Base-by-base conservation (phyloP, 768 basidiomycete species). In the Amanita subjunquillea region DNA sequence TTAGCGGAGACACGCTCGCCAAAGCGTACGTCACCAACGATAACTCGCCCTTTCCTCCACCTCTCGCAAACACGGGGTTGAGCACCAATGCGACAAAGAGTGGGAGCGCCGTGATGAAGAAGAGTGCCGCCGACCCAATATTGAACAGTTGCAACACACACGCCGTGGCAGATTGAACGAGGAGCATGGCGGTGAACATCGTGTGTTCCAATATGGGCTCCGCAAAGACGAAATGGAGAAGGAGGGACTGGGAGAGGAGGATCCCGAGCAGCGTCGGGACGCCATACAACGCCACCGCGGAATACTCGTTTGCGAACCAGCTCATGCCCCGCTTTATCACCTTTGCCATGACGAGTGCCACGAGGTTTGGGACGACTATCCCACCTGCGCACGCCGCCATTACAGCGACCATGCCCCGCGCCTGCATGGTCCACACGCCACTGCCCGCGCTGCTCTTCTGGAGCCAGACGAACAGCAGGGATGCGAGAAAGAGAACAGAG, bases 251-350 rank as follows among this genome's bases (percentile, higher is more conserved):
- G 0, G 79, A 79, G 10, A 74, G 54, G 25, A 90, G 70, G 27
- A 74, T 74, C 38, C 87, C 89, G 89, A 59, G 15, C 12, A 91
- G 60, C 0, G 82, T 80, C 2, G 88, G 76, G 12, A 90, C 87
- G 2, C 76, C 87, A 60, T 90, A 98, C 20, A 96, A 66, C 20
- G 75, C 61, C 7, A 94, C 56, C 1, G 78, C 74, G 9, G 79
- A 74, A 57, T 82, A 75, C 55, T 89, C 88, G 39, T 73, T 77
- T 13, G 77, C 72, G 66, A 90, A 96, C 93, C 93, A 97, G 59
- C 87, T 87, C 79, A 95, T 78, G 0, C 79, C 75, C 65, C 79
- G 85, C 6, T 78, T 74, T 20, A 91, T 63, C 0, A 80, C 76
- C 4, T 64, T 62, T 25, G 67, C 64, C 82, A 95, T 85, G 10